Evolutionary conservation across 495 filamentous ascomycete genomes (phyloP).

Genomic region (Aspergillus asperescens): DNA sequence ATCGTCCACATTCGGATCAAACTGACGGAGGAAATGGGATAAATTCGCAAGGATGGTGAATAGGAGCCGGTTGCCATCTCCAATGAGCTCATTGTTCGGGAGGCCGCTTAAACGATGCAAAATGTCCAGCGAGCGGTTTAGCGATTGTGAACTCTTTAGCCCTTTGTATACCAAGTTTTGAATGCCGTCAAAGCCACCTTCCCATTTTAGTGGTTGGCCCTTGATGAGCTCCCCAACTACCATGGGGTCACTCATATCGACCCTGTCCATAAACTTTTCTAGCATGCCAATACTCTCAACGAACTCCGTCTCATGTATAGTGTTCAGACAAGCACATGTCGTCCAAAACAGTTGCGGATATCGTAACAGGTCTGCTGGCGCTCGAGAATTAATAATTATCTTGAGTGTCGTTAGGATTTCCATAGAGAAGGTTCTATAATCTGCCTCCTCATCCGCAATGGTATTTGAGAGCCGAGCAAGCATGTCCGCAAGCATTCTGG

Average conservation of each 20-base stretch:
- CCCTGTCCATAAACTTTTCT: conserved; percentile 75
- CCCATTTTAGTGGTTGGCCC: conserved; percentile 79
- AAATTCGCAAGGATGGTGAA: conserved; percentile 85
- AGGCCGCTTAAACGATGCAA: conserved; percentile 74
- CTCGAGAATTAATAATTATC: conserved; percentile 77
- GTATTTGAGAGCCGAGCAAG: conserved; percentile 90
- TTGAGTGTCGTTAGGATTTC: conserved; percentile 93
- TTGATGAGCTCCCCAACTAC: conserved; percentile 67
- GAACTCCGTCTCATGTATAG: conserved; percentile 92
- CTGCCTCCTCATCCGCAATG: conserved; percentile 84
- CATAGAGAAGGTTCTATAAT: conserved; percentile 95
- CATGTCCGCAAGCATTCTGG: conserved; percentile 93
- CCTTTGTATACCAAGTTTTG: conserved; percentile 86
- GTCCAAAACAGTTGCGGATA: conserved; percentile 98
- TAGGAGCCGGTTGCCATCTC: conserved; percentile 71
- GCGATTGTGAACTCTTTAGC: conserved; percentile 75
- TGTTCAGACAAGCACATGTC: conserved; percentile 90
- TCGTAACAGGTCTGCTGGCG: conserved; percentile 70
- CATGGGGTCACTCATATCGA: conserved; percentile 68
- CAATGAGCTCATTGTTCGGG: conserved; percentile 75
- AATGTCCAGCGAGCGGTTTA: conserved; percentile 68
- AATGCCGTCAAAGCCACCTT: conserved; percentile 81
- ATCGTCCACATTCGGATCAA: conserved; percentile 59
- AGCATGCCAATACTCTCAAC: conserved; percentile 87
- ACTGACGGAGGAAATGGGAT: conserved; percentile 75